These are phyloP conservation scores for Sordariomycetes sp. DNA, from an alignment of 2,329 filamentous ascomycete species.

Conservation along the genomic window DNA sequence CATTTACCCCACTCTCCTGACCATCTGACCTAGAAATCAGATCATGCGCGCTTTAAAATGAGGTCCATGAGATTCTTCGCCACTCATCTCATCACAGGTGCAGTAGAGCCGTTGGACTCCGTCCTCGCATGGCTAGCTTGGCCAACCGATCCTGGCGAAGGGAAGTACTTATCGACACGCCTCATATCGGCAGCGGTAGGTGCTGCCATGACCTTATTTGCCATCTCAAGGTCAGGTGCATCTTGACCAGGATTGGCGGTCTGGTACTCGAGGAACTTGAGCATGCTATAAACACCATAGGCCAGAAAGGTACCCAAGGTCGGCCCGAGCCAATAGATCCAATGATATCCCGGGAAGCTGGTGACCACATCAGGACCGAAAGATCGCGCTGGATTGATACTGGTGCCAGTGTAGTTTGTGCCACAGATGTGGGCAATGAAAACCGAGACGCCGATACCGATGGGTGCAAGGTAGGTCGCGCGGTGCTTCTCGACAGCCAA, in stretches of 20 bases:
- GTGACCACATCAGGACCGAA: conserved; percentile 33
- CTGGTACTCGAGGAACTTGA: conserved; percentile 37
- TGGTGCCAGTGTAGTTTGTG: conserved; percentile 29
- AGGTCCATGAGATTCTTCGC: too few relatives aligned
- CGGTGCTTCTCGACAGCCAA: conserved; percentile 61
- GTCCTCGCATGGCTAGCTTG: neutral
- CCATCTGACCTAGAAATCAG: too few relatives aligned
- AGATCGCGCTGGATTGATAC: conserved; percentile 35
- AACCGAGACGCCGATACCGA: conserved; percentile 59
- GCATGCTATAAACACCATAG: conserved; percentile 32
- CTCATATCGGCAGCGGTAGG: too few relatives aligned
- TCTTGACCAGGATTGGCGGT: conserved; percentile 35
- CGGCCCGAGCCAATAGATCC: conserved; percentile 44
- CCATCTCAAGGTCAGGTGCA: conserved; percentile 10
- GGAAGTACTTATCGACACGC: neutral
- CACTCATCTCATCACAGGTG: too few relatives aligned
- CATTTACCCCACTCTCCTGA: too few relatives aligned
- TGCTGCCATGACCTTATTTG: neutral
- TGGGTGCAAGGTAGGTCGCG: conserved; percentile 57
- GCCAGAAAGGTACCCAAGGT: conserved; percentile 34
- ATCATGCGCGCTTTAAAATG: too few relatives aligned
- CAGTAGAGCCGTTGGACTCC: neutral
- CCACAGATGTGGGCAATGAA: conserved; percentile 42
- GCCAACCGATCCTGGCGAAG: too few relatives aligned
- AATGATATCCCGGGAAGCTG: conserved; percentile 30